phyloP scores from a whole-genome alignment of 371 early-diverging fungal genomes.

The Vittaforma corneae region DNA sequence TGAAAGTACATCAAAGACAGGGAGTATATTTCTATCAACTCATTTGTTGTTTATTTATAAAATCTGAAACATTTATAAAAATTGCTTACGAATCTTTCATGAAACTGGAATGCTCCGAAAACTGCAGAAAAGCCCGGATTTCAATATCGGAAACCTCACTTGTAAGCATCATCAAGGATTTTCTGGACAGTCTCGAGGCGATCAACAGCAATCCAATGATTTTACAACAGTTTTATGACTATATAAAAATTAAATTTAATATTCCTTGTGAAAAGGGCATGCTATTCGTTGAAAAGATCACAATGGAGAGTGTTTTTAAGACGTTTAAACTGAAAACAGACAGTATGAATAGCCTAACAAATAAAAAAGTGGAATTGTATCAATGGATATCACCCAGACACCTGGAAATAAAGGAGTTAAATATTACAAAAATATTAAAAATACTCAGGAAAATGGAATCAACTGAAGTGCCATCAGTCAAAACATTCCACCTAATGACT shows the following conservation, averaged over 20 bases:
- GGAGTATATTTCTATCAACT: too few species aligned
- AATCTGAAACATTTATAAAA: too few species aligned
- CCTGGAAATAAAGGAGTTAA: slow-evolving; percentile 5
- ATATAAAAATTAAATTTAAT: slow-evolving; percentile 18
- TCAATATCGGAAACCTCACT: neutral
- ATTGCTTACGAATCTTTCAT: too few species aligned
- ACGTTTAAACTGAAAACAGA: slow-evolving; percentile 1
- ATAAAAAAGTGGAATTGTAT: slow-evolving; percentile 32
- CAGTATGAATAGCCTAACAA: slow-evolving; percentile 7
- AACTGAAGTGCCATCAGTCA: slow-evolving; percentile 18
- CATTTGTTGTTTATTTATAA: too few species aligned
- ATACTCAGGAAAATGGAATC: slow-evolving; percentile 6
- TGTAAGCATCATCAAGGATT: slow-evolving; percentile 15
- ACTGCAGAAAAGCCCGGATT: slow-evolving; percentile 2
- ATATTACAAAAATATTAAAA: neutral
- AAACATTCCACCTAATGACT: slow-evolving; percentile 23
- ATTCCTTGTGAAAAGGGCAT: slow-evolving; percentile 38
- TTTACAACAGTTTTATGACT: slow-evolving; percentile 29
- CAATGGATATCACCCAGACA: slow-evolving; percentile 27
- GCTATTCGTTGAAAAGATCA: slow-evolving; percentile 26
- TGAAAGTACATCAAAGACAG: too few species aligned
- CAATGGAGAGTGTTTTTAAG: slow-evolving; percentile 6
- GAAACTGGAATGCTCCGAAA: slow-evolving; percentile 2
- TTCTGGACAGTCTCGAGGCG: slow-evolving; percentile 6
- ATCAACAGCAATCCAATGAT: slow-evolving; percentile 4